Percentiles rank a stretch among this genome's conserved stretches.
phyloP scores from a whole-genome alignment of 495 filamentous ascomycete genomes.

The Aspergillus steynii region DNA sequence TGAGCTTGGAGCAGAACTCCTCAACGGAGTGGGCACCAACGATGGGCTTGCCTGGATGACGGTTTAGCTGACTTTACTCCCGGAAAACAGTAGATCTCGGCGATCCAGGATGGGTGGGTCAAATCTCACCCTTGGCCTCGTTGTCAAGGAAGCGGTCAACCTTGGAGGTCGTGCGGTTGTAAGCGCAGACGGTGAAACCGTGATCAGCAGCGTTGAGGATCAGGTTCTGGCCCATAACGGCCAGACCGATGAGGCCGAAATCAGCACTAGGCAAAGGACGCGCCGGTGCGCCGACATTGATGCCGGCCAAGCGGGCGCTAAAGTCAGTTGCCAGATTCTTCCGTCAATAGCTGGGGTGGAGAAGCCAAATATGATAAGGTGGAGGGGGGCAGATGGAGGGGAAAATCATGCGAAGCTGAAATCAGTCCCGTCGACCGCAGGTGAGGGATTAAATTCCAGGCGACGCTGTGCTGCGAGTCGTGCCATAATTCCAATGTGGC shows the following conservation, averaged over 20 bases:
- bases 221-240: constrained; percentile 98
- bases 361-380: not conserved
- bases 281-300: constrained; percentile 71
- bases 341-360: constrained; percentile 34
- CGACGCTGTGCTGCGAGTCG: not conserved
- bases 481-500: not conserved
- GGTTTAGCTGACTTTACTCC: constrained; percentile 7
- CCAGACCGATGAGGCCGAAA: constrained; percentile 99
- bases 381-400: not conserved
- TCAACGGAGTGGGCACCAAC: constrained; percentile 90
- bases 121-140: constrained; percentile 77
- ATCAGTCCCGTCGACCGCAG: not conserved
- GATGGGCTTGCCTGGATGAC: constrained; percentile 75
- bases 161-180: constrained; percentile 97
- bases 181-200: constrained; percentile 92
- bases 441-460: not conserved
- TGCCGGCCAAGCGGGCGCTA: constrained; percentile 85
- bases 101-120: not conserved
- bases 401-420: not conserved
- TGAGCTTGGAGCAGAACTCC: constrained; percentile 94
- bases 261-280: constrained; percentile 62
- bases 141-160: constrained; percentile 93
- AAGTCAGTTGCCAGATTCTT: constrained; percentile 59
- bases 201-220: constrained; percentile 98
- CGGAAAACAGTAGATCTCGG: not conserved